Conservation (phyloP, 2,329 filamentous ascomycete genomes). For the Fusarium phyllophilum region DNA sequence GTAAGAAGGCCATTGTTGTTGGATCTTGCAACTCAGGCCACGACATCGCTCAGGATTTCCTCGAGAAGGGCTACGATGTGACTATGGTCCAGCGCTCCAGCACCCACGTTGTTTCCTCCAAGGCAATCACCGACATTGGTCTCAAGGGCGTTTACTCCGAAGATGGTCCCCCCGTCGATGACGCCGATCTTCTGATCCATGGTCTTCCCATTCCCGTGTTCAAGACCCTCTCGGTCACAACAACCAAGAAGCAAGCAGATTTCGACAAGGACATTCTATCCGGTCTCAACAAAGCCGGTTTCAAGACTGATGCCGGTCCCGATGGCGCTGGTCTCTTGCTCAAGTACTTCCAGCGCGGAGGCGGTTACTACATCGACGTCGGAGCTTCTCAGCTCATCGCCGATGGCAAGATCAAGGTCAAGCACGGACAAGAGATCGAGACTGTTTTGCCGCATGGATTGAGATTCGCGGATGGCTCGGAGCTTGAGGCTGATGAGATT, state of each 20-base stretch:
- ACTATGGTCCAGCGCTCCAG: constrained; percentile 76
- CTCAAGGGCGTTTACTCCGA: constrained; percentile 63
- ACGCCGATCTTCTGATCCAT: constrained; percentile 71
- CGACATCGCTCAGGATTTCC: constrained; percentile 75
- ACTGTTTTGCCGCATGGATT: constrained; percentile 59
- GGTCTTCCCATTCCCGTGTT: constrained; percentile 67
- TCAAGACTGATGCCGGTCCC: constrained; percentile 68
- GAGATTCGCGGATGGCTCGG: constrained; percentile 63
- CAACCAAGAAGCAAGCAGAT: constrained; percentile 47
- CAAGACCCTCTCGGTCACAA: constrained; percentile 66
- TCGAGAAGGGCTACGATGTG: constrained; percentile 72
- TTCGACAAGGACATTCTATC: constrained; percentile 53
- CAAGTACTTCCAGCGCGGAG: constrained; percentile 73
- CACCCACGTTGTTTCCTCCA: constrained; percentile 70
- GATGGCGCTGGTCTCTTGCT: constrained; percentile 66
- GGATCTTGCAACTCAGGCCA: constrained; percentile 76
- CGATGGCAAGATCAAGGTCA: constrained; percentile 72
- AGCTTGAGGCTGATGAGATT: constrained; percentile 70
- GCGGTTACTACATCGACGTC: constrained; percentile 78
- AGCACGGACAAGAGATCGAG: constrained; percentile 66
- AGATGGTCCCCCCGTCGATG: constrained; percentile 68
- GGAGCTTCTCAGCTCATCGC: constrained; percentile 70
- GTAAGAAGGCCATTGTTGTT: constrained; percentile 72
- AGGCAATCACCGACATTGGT: constrained; percentile 61
- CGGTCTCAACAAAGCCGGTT: constrained; percentile 65